Evolutionary conservation across 306 rosid species (phyloP).

Genomic region (Cicer cuneatum): DNA sequence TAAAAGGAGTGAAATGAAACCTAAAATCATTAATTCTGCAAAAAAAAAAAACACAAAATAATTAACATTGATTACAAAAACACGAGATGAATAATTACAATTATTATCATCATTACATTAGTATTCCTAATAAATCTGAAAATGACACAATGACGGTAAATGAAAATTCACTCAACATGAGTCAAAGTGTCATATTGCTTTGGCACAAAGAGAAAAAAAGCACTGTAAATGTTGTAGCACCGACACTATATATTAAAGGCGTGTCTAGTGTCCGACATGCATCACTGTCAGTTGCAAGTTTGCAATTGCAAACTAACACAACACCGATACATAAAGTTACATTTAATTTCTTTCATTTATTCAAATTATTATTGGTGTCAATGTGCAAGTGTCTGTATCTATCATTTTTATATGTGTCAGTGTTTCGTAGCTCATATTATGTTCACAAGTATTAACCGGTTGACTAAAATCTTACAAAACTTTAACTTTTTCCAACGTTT

Average conservation of each 20-base stretch:
- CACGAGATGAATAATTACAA: background rate
- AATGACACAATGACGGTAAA: background rate
- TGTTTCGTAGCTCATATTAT: background rate
- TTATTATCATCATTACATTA: background rate
- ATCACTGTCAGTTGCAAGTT: too few species aligned
- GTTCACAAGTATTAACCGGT: constrained; percentile 14
- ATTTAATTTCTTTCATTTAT: too few species aligned
- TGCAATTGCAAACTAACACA: too few species aligned
- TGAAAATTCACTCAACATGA: background rate
- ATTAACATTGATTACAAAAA: constrained; percentile 18
- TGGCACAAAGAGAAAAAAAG: background rate
- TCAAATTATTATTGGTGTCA: too few species aligned
- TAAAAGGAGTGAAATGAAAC: background rate
- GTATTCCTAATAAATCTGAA: constrained; percentile 2
- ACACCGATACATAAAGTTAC: too few species aligned
- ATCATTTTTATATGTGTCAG: too few species aligned
- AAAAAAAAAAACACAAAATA: background rate
- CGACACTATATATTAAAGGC: too few species aligned
- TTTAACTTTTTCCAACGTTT: constrained; percentile 88
- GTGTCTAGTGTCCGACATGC: too few species aligned
- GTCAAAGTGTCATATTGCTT: background rate
- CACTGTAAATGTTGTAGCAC: background rate
- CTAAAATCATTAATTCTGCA: background rate
- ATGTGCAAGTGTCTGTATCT: too few species aligned
- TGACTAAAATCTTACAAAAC: constrained; percentile 59